Evolutionary conservation across 2,329 filamentous ascomycete genomes (phyloP), one percentile per base, ranked within the genome.

Genomic region (Fusarium sp.): DNA sequence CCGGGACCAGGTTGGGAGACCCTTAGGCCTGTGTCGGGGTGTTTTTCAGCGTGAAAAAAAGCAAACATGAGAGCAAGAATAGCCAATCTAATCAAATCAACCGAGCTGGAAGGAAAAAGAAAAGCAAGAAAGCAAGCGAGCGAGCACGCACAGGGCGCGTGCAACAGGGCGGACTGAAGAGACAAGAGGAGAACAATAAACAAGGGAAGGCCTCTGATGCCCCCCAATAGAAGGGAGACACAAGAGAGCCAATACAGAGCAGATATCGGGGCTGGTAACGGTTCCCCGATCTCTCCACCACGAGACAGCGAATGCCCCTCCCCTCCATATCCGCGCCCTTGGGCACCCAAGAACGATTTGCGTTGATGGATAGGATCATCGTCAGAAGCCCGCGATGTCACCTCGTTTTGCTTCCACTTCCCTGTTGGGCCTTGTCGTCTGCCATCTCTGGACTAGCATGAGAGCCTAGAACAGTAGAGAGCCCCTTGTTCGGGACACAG

Each of bases 261-360:
- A 40, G 56, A 59, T n/a, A 31, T 35, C 64, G 70, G 70, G 70
- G 70, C 61, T 59, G 31, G 45, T 52, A 45, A 57, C 70, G 66
- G 70, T 52, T 72, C 70, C 70, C 70, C 70, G 70, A 73, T 70
- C 57, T 70, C 66, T 57, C 70, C 70, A 73, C 66, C 70, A 56
- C 59, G 61, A 66, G 31, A 50, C 69, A 58, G 40, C 56, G 34
- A 61, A 65, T 65, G 52, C 22, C 29, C 37, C 31, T 60, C 71
- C 59, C 56, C 27, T 57, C 40, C 40, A 50, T 37, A 72, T 56
- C 69, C 70, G 65, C 35, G 37, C 47, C 61, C 50, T 64, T 66
- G 66, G 65, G 61, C 54, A 59, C 64, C 68, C 52, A 66, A 64
- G 70, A 73, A 70, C 59, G 54, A 56, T 62, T 45, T 72, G 70